Percentiles rank a stretch among this genome's conserved stretches.
phyloP scores from a whole-genome alignment of 1,284 basidiomycete genomes.

The Fistulinella staudtii region DNA sequence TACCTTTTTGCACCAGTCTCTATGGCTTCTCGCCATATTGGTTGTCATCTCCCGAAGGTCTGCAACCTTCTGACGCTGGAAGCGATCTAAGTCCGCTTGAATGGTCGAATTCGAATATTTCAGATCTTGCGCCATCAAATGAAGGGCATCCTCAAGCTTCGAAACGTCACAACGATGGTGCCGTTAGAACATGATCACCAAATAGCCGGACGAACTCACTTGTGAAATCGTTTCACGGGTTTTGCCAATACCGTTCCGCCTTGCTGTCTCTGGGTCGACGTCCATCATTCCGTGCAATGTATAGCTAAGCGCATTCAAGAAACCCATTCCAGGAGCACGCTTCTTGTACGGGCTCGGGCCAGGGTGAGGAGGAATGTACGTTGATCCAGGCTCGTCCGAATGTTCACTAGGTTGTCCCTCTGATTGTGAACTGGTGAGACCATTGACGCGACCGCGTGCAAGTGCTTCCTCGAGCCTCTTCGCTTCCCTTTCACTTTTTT shows the following conservation, averaged over 20 bases:
- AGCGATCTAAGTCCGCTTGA: conserved; percentile 95
- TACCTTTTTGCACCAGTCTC: conserved; percentile 95
- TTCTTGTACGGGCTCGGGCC: conserved; percentile 63
- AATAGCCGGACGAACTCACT: conserved; percentile 43
- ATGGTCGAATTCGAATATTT: conserved; percentile 96
- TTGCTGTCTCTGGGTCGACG: conserved; percentile 93
- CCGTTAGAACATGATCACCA: conserved; percentile 18
- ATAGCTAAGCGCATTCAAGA: conserved; percentile 91
- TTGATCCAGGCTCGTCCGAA: conserved; percentile 36
- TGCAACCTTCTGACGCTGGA: conserved; percentile 97
- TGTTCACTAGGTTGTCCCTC: conserved; percentile 34
- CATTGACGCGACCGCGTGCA: conserved; percentile 46
- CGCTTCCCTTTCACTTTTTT: conserved; percentile 91
- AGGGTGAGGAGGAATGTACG: conserved; percentile 68
- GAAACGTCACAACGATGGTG: conserved; percentile 9
- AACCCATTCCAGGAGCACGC: conserved; percentile 74
- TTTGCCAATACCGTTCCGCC: conserved; percentile 90
- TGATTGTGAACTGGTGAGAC: conserved; percentile 25
- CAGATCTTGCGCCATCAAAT: conserved; percentile 86
- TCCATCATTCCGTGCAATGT: conserved; percentile 98
- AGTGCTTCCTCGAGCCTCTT: conserved; percentile 87
- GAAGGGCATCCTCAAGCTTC: conserved; percentile 89
- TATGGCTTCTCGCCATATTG: conserved; percentile 84
- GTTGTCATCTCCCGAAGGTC: conserved; percentile 92
- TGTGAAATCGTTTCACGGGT: conserved; percentile 92